phyloP scores from a whole-genome alignment of 2,329 filamentous ascomycete species.

The Fusarium musae region DNA sequence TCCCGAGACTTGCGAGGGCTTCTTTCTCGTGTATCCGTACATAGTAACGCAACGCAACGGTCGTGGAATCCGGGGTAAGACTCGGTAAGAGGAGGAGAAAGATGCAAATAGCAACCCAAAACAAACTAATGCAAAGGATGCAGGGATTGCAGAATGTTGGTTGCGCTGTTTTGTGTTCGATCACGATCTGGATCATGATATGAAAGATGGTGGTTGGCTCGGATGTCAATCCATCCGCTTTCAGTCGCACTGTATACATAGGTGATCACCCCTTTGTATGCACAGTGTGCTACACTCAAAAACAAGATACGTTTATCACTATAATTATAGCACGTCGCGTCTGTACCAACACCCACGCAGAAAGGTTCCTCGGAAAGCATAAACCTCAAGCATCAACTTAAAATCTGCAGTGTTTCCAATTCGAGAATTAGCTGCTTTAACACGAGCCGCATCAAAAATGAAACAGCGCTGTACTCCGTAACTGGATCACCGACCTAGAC shows the following conservation, averaged over 20 bases:
- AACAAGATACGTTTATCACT: not conserved
- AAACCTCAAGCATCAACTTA: conserved; percentile 9
- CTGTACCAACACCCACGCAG: not conserved
- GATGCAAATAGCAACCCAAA: conserved; percentile 1
- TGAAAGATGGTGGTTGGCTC: conserved; percentile 26
- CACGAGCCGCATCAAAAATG: conserved; percentile 23
- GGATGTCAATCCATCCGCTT: conserved; percentile 25
- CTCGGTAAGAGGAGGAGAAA: conserved; percentile 3
- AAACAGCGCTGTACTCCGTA: conserved; percentile 1
- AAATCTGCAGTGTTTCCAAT: conserved; percentile 25
- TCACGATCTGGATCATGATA: conserved; percentile 36
- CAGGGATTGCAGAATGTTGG: conserved; percentile 32
- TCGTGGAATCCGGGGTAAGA: conserved; percentile 35
- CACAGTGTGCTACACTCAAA: conserved; percentile 26
- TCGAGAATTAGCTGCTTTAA: conserved; percentile 23
- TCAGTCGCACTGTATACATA: conserved; percentile 20
- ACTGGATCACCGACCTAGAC: conserved; percentile 5
- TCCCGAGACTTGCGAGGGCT: not conserved
- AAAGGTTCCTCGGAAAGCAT: not conserved
- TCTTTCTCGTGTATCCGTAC: not conserved
- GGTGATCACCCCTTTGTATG: not conserved
- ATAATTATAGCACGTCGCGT: not conserved
- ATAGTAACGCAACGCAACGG: conserved; percentile 14
- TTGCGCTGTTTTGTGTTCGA: conserved; percentile 13
- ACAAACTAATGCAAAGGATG: conserved; percentile 17